Evolutionary conservation across 2,329 filamentous ascomycete species (phyloP), one percentile per base, ranked within the genome.

Genomic region (Colletotrichum liaoningense): DNA sequence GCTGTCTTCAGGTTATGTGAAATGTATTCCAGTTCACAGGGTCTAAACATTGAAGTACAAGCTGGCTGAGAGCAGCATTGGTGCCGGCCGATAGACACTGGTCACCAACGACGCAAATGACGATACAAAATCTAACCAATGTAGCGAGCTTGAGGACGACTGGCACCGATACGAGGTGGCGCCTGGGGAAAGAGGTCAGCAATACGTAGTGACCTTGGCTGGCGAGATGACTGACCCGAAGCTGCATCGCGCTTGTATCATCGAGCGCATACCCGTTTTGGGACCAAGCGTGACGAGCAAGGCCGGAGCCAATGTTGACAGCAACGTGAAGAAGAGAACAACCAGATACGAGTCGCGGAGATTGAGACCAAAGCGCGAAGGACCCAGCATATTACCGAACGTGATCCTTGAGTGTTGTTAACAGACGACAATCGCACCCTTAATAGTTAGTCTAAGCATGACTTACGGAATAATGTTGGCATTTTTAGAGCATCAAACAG

Each of bases 141-240:
- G 90, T 92, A 16, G 89, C 90, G 28, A 93, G 83, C 77, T 93
- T 93, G 72, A 93, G 83, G 11, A 92, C 78, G 3, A 92, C 88
- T 2, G 90, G 87, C n/a, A 93, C 78, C 0, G 87, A 88, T 42
- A 91, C 88, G 24, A 89, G 81, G 77, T 91, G 91, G 54, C 87
- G 85, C 22, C 86, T 86, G 42, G n/a, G 8, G 1, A 2, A 22
- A 9, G 64, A 6, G 16, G 63, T 73, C 73, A 75, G 76, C 67
- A 28, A 46, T 5, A 26, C 42, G 7, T 26, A 22, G 12, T 14
- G 26, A 24, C 22, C 19, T 24, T 49, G n/a, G 26, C 26, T 35
- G 19, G 19, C 28, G 19, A 33, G 19, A 22, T 38, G 49, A 33
- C 81, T 66, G 81, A 88, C 84, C 89, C 90, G 78, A 91, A 93